phyloP scores from a whole-genome alignment of 176 grass and related monocot genomes.

The Cenchrus americanus region DNA sequence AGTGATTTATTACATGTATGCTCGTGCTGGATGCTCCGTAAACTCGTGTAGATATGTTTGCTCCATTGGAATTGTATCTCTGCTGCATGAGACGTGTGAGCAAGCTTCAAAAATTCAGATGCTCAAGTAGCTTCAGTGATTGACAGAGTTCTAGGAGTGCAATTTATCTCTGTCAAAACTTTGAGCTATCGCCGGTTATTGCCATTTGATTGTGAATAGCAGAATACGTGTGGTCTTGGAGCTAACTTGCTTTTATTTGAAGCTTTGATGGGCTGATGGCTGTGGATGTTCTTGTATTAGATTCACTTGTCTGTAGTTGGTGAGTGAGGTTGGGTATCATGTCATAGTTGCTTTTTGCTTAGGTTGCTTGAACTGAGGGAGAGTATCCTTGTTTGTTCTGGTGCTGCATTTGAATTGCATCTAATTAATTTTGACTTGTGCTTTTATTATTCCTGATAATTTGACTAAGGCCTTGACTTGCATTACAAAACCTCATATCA shows the following conservation, averaged over 20 bases:
- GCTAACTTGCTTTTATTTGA: constrained; percentile 9
- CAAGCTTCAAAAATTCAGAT: background rate
- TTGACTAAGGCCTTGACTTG: background rate
- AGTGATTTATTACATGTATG: background rate
- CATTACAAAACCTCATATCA: background rate
- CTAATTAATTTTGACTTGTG: background rate
- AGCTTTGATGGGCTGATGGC: background rate
- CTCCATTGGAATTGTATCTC: background rate
- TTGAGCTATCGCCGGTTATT: background rate
- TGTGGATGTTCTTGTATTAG: background rate
- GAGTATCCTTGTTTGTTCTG: constrained; percentile 38
- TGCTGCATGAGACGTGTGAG: background rate
- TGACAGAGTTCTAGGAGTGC: background rate
- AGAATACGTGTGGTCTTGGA: constrained; percentile 21
- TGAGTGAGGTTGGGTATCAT: constrained; percentile 11
- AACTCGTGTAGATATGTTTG: constrained; percentile 19
- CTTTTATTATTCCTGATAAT: background rate
- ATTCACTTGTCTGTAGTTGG: constrained; percentile 24
- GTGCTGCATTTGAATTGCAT: background rate
- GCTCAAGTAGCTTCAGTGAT: constrained; percentile 19
- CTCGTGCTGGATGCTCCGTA: background rate
- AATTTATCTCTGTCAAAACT: background rate
- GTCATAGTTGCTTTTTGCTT: constrained; percentile 32
- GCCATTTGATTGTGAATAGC: constrained; percentile 3
- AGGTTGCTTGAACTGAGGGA: constrained; percentile 33